Conservation (phyloP, 1,284 basidiomycete species). For the Malassezia caprae region DNA sequence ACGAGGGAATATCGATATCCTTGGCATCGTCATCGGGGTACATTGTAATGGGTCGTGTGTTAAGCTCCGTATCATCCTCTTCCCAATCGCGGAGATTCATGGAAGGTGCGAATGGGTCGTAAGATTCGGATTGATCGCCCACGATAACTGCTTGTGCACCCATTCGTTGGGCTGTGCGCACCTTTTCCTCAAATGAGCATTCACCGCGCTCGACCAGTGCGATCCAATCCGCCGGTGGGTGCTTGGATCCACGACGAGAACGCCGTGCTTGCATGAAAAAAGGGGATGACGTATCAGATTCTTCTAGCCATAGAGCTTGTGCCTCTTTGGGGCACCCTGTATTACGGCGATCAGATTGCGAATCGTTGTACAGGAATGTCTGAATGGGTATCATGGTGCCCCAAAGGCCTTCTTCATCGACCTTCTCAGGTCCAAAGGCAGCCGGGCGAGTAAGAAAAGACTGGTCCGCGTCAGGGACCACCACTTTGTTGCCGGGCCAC, state of each 20-base stretch:
- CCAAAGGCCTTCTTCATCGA: constrained; percentile 25
- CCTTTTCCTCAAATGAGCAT: constrained; percentile 42
- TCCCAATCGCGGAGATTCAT: constrained; percentile 18
- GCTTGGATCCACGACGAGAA: neutral
- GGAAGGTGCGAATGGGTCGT: constrained; percentile 1
- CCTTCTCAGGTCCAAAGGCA: constrained; percentile 37
- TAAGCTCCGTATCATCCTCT: constrained; percentile 28
- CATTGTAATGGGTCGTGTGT: constrained; percentile 43
- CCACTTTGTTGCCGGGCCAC: constrained; percentile 18
- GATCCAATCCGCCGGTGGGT: constrained; percentile 41
- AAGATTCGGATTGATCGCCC: constrained; percentile 26
- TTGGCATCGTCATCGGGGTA: constrained; percentile 36
- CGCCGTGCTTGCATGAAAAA: neutral
- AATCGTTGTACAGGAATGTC: constrained; percentile 10
- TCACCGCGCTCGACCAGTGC: constrained; percentile 40
- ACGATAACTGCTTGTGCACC: constrained; percentile 45
- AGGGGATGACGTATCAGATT: neutral
- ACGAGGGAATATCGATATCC: constrained; percentile 42
- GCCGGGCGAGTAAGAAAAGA: constrained; percentile 33
- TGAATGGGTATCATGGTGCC: constrained; percentile 8
- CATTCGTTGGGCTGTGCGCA: constrained; percentile 37
- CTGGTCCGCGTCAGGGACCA: constrained; percentile 1
- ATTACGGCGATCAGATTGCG: neutral
- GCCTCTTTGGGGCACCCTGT: neutral
- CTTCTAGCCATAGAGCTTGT: neutral